Conservation (phyloP, 2,329 filamentous ascomycete genomes). For the Alternaria triticimaculans region DNA sequence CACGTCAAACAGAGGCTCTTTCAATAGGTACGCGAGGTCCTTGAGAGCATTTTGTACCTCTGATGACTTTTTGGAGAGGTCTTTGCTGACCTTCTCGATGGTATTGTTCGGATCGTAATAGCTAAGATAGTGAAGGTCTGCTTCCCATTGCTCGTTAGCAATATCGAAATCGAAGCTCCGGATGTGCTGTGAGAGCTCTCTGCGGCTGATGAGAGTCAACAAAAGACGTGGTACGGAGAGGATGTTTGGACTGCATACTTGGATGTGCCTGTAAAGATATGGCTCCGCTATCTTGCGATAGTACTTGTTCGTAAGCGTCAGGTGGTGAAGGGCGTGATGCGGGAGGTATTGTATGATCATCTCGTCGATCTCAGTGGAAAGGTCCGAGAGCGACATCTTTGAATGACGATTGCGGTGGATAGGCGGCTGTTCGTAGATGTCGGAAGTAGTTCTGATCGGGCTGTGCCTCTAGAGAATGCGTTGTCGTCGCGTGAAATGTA, state of each 20-base stretch:
- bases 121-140: too few relatives aligned
- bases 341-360: not conserved
- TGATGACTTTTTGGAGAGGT: too few relatives aligned
- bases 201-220: not conserved
- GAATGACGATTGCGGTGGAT: accelerated
- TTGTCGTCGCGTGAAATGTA: not conserved
- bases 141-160: too few relatives aligned
- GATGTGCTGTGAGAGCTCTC: not conserved
- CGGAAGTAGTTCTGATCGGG: not conserved
- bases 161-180: not conserved
- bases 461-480: not conserved
- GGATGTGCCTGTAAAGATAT: not conserved
- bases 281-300: not conserved
- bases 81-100: too few relatives aligned
- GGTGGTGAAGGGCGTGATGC: not conserved
- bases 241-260: not conserved
- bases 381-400: not conserved
- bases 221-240: not conserved
- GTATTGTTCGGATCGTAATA: too few relatives aligned
- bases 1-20: too few relatives aligned
- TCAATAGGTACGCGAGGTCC: too few relatives aligned
- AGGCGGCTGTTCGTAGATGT: not conserved
- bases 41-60: too few relatives aligned
- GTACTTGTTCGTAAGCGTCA: not conserved
- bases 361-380: not conserved